Base-by-base conservation (phyloP, 2,329 filamentous ascomycete genomes). In the Hypomyces perniciosus region DNA sequence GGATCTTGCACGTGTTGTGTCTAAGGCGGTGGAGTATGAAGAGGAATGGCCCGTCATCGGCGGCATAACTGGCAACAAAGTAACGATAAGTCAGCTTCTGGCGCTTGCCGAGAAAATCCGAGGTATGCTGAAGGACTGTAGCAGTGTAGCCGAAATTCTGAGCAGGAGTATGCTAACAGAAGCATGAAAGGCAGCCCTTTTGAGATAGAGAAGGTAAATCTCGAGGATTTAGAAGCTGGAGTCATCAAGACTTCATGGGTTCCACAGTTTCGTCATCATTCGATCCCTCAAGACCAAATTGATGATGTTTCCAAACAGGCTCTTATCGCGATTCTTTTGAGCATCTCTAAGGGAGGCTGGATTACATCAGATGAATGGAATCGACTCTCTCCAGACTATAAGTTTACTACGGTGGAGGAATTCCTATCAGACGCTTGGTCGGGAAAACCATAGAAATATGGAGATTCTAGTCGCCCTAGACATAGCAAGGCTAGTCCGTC, bases 361-460 rank as follows among this genome's bases (percentile, higher is more conserved):
- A 61, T 65, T 48, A 66, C 72, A 1, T 66, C 70, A 12, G 66
- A 68, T 34, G 72, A 75, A 53, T 75, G 67, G 63, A 78, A 78
- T 53, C 53, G 64, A 45, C 57, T 72, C 13, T 65, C 74, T 30
- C 72, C 74, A 0, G 70, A 75, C 26, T 73, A 71, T 37, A 49
- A 69, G 50, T 77, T 77, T 44, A 68, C 61, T 2, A 50, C 58
- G 7, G 58, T 64, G 1, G 71, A 75, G 48, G 68, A 70, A 8
- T 76, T 75, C 54, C 53, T 77, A 20, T 20, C 20, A 20, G 20
- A 20, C 20, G 20, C 20, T 20, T 20, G 20, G 20, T 20, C 20
- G 20, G 20, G 20, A 20, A 20, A 20, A 20, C 20, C 20, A 20
- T 20, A 20, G 20, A 20, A 20, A 20, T 20, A 20, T 20, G 20